phyloP scores from a whole-genome alignment of 495 filamentous ascomycete genomes.

The Podospora comata region DNA sequence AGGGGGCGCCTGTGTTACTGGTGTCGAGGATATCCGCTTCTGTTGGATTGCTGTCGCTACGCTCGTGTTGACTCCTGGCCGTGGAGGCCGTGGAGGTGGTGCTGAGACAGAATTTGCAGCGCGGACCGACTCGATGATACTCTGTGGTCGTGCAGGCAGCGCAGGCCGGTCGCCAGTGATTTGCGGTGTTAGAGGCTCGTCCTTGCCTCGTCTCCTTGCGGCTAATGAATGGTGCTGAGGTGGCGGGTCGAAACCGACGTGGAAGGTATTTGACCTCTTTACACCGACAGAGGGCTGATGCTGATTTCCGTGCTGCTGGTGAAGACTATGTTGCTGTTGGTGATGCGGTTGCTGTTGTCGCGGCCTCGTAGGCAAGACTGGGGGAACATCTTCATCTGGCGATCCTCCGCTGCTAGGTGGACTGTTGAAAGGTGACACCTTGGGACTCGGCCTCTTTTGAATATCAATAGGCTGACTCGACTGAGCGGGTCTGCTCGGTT shows the following conservation, averaged over 20 bases:
- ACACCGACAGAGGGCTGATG: constrained; percentile 12
- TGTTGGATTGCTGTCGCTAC: constrained; percentile 29
- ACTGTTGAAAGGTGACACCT: constrained; percentile 82
- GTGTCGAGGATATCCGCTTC: constrained; percentile 52
- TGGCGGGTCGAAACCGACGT: constrained; percentile 44
- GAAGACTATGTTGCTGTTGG: background rate
- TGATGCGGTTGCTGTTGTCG: constrained; percentile 19
- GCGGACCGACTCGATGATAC: constrained; percentile 32
- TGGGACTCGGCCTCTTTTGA: constrained; percentile 33
- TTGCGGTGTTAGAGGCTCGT: constrained; percentile 34
- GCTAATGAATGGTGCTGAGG: constrained; percentile 49
- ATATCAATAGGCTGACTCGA: constrained; percentile 31
- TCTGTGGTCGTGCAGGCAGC: constrained; percentile 55
- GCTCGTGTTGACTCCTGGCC: constrained; percentile 39
- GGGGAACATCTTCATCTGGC: constrained; percentile 42
- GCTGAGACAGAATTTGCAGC: constrained; percentile 27
- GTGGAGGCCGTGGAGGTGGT: constrained; percentile 48
- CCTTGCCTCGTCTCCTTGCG: constrained; percentile 36
- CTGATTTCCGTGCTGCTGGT: background rate
- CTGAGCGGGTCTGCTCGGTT: constrained; percentile 25
- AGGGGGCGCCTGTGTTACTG: constrained; percentile 42
- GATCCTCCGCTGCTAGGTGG: constrained; percentile 77
- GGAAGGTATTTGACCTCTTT: constrained; percentile 30
- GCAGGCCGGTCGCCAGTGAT: constrained; percentile 53
- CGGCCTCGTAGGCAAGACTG: constrained; percentile 45